phyloP scores from a whole-genome alignment of 75 land plant genomes.

The Ceratopteris richardii region DNA sequence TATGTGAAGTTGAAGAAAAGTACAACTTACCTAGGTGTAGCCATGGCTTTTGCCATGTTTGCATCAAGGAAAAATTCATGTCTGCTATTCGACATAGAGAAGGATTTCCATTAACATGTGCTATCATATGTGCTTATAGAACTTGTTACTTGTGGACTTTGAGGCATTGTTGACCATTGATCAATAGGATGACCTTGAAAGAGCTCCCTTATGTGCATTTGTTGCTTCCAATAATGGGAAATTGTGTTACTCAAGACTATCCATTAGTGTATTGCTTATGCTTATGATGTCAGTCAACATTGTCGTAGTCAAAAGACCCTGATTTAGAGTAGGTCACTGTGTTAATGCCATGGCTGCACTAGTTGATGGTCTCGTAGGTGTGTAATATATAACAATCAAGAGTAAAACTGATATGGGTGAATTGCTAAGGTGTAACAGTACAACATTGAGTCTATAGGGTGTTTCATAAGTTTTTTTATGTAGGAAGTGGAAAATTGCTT shows the following conservation, averaged over 20 bases:
- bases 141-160: constrained; percentile 39
- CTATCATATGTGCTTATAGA: constrained; percentile 31
- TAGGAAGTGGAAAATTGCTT: no score
- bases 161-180: constrained; percentile 34
- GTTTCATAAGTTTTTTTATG: no score
- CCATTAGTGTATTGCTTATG: constrained; percentile 63
- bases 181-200: constrained; percentile 59
- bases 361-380: no score
- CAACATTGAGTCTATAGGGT: no score
- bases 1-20: constrained; percentile 61
- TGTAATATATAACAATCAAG: no score
- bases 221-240: constrained; percentile 47
- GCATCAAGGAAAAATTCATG: constrained; percentile 54
- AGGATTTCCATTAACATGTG: constrained; percentile 57
- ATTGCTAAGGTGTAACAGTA: no score
- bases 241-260: constrained; percentile 78
- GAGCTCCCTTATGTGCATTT: constrained; percentile 62
- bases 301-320: no score
- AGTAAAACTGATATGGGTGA: no score
- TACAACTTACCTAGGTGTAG: constrained; percentile 48
- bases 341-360: no score
- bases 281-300: no score
- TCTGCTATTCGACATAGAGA: constrained; percentile 50
- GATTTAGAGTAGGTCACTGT: no score
- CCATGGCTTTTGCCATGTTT: constrained; percentile 50